Percentiles rank a stretch among this genome's conserved stretches.
Evolutionary conservation across 371 early-diverging fungal genomes (phyloP).

Genomic region (Mortierella sp.): DNA sequence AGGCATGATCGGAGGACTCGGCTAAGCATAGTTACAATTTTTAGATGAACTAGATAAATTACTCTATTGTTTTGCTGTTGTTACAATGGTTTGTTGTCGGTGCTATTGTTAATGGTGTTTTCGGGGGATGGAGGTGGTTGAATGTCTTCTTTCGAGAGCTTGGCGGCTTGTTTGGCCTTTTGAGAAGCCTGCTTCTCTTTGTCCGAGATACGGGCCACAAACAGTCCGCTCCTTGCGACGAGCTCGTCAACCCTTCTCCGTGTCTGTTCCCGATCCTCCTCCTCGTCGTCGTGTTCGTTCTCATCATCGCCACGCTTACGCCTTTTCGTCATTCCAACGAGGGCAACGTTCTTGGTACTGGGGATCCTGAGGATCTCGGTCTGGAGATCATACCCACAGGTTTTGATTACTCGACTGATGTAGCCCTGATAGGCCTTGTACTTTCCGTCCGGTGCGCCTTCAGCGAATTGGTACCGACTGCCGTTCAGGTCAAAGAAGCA

Average conservation of each 20-base stretch:
- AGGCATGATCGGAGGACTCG: constrained; percentile 31
- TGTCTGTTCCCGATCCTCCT: background rate
- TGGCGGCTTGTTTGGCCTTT: constrained; percentile 25
- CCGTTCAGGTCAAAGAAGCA: constrained; percentile 85
- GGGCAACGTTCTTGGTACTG: constrained; percentile 89
- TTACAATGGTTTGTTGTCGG: background rate
- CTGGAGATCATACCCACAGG: constrained; percentile 76
- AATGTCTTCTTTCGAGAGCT: background rate
- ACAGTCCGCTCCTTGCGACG: constrained; percentile 52
- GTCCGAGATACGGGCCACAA: constrained; percentile 71
- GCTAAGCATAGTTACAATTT: constrained; percentile 18
- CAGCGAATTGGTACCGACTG: constrained; percentile 60
- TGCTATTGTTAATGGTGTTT: background rate
- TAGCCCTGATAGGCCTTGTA: constrained; percentile 82
- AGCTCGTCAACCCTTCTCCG: constrained; percentile 42
- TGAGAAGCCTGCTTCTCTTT: constrained; percentile 67
- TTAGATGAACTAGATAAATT: background rate
- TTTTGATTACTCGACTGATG: constrained; percentile 65
- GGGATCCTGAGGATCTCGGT: constrained; percentile 87
- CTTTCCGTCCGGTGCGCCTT: constrained; percentile 68
- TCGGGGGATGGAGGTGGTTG: background rate
- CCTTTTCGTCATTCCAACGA: constrained; percentile 68
- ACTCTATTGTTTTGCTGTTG: background rate
- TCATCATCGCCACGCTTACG: constrained; percentile 37
- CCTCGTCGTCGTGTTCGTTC: background rate